A percentile compares a stretch with the other conserved stretches of the same genome.
Evolutionary conservation across 176 grass and related monocot species (phyloP).

Genomic region (Alopecurus myosuroides): DNA sequence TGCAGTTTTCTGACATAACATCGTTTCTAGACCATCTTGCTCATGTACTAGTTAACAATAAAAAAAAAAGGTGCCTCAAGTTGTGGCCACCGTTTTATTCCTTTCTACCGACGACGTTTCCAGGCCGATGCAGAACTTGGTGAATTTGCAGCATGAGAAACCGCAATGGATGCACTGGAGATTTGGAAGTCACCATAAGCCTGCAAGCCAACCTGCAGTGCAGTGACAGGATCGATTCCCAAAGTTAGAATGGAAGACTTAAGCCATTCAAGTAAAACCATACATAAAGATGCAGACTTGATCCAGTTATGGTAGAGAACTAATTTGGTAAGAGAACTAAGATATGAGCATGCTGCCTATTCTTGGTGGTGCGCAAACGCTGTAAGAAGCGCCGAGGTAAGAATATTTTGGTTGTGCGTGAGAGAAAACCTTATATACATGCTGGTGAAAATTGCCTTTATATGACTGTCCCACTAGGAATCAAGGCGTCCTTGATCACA

Average conservation of each 20-base stretch:
- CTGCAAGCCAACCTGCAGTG: conserved; percentile 33
- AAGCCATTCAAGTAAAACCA: not conserved
- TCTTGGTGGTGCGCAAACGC: not conserved
- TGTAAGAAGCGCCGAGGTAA: not conserved
- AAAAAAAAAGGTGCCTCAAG: not conserved
- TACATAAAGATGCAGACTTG: not conserved
- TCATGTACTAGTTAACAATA: conserved; percentile 18
- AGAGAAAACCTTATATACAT: conserved; percentile 34
- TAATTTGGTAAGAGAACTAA: not conserved
- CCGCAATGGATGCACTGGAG: not conserved
- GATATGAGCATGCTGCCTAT: not conserved
- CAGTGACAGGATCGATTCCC: not conserved
- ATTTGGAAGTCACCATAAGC: not conserved
- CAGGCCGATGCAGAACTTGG: conserved; percentile 9
- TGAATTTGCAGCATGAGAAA: conserved; percentile 18
- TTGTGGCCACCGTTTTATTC: conserved; percentile 22
- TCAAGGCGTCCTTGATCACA: conserved; percentile 79
- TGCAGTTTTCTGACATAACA: not conserved
- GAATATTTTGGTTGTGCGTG: not conserved
- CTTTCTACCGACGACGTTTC: not conserved
- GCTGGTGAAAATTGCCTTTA: conserved; percentile 14
- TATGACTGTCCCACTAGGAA: conserved; percentile 80
- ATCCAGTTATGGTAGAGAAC: not conserved
- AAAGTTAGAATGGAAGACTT: not conserved
- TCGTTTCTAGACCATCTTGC: not conserved